Percentiles rank a stretch among this genome's conserved stretches.
phyloP scores from a whole-genome alignment of 495 filamentous ascomycete genomes.

The Aspergillus panamensis region DNA sequence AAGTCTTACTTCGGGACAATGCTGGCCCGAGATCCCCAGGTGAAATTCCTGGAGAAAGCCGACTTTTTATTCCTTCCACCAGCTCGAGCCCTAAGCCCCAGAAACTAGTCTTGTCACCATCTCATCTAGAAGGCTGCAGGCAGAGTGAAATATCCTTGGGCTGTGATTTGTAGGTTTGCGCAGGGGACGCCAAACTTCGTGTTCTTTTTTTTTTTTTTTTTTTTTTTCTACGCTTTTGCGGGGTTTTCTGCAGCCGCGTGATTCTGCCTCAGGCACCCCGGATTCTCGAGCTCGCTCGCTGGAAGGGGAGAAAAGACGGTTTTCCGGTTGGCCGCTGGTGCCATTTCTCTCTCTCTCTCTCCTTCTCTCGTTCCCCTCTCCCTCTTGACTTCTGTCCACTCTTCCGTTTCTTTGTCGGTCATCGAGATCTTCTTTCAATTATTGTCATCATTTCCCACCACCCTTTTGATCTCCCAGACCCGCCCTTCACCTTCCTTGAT shows the following conservation, averaged over 20 bases:
- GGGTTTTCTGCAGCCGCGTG: constrained; percentile 18
- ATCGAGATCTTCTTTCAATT: constrained; percentile 11
- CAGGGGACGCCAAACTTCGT: constrained; percentile 1
- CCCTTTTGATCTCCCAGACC: neutral
- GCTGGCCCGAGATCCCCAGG: constrained; percentile 28
- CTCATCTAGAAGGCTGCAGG: neutral
- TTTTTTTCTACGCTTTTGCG: constrained; percentile 18
- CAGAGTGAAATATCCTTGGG: neutral
- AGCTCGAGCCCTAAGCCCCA: too few relatives aligned
- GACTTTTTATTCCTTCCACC: neutral
- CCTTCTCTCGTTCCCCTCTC: neutral
- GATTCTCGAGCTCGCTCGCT: neutral
- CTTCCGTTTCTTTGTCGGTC: constrained; percentile 12
- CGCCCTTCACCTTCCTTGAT: constrained; percentile 14
- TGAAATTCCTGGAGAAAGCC: constrained; percentile 5
- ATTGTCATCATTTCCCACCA: constrained; percentile 7
- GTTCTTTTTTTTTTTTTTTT: constrained; percentile 12
- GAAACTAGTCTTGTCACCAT: too few relatives aligned
- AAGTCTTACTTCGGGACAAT: constrained; percentile 33
- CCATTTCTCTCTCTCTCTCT: neutral
- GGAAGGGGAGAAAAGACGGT: neutral
- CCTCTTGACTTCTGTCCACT: constrained; percentile 7
- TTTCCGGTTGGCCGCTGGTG: neutral
- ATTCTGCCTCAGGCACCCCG: constrained; percentile 29
- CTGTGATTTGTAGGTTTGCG: constrained; percentile 1